Conservation (phyloP, 2,329 filamentous ascomycete species). For the Talaromyces sp. region DNA sequence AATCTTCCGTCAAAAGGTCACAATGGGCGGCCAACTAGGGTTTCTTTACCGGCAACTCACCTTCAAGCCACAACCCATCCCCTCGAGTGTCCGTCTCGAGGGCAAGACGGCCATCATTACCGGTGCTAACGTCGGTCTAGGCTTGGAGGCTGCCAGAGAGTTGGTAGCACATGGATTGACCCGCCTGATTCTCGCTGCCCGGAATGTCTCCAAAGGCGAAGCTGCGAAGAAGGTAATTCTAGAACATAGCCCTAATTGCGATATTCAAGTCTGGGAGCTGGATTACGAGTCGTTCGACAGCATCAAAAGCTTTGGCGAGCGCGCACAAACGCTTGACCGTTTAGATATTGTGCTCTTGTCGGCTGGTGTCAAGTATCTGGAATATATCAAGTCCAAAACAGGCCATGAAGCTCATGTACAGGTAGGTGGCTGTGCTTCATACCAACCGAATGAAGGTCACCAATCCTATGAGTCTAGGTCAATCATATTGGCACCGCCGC, state of each 20-base stretch:
- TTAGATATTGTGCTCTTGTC: background rate
- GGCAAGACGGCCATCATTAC: background rate
- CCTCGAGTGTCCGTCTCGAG: slow-evolving; percentile 6
- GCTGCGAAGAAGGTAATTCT: background rate
- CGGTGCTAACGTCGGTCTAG: background rate
- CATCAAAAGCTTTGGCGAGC: slow-evolving; percentile 29
- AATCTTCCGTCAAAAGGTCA: background rate
- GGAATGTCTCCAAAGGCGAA: background rate
- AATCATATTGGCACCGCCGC: background rate
- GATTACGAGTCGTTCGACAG: slow-evolving; percentile 25
- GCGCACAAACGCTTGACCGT: slow-evolving; percentile 19
- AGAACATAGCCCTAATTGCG: background rate
- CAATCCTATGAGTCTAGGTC: background rate
- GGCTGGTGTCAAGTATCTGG: background rate
- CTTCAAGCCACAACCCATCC: background rate
- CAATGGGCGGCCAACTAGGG: background rate
- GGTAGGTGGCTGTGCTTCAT: background rate
- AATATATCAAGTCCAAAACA: background rate
- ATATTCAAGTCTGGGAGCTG: slow-evolving; percentile 21
- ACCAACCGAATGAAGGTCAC: background rate
- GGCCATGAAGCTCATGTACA: slow-evolving; percentile 22
- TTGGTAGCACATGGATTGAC: background rate
- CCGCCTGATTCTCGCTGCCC: background rate
- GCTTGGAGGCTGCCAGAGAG: background rate
- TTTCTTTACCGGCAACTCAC: background rate